Evolutionary conservation across 345 rosid genomes (phyloP).

Genomic region (Acer campestre): DNA sequence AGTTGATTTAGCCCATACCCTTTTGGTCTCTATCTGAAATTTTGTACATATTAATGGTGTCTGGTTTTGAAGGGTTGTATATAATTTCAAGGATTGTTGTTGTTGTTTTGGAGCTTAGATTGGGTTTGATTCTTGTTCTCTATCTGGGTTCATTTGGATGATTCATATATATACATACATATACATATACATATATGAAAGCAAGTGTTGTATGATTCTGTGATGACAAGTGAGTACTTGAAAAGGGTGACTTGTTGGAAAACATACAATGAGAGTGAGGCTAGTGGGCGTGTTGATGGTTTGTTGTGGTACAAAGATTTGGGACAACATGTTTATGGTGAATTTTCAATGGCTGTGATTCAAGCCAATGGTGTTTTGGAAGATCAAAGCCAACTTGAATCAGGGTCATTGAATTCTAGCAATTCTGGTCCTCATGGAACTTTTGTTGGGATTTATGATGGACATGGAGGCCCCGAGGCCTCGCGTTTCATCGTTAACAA

Average conservation of each 20-base stretch:
- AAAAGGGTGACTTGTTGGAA: conserved; percentile 75
- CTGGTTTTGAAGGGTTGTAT: conserved; percentile 23
- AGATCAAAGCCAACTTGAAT: conserved; percentile 89
- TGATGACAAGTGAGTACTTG: conserved; percentile 13
- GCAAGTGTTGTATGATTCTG: not conserved
- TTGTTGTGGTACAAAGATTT: conserved; percentile 72
- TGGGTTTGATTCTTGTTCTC: conserved; percentile 25
- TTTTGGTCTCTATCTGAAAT: conserved; percentile 38
- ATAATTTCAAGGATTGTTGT: conserved; percentile 24
- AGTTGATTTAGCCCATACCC: conserved; percentile 68
- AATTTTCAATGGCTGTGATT: conserved; percentile 77
- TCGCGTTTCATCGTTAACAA: conserved; percentile 60
- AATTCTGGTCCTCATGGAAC: conserved; percentile 58
- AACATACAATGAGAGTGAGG: conserved; percentile 38
- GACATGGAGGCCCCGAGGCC: conserved; percentile 85
- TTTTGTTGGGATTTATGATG: conserved; percentile 79
- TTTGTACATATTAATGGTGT: conserved; percentile 33
- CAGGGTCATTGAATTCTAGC: conserved; percentile 58
- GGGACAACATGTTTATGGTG: conserved; percentile 66
- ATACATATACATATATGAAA: not conserved
- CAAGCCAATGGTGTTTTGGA: conserved; percentile 77
- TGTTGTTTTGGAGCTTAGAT: conserved; percentile 23
- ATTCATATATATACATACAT: not conserved
- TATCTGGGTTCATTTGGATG: conserved; percentile 25
- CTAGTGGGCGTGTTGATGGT: conserved; percentile 49